phyloP scores from a whole-genome alignment of 164 flowering plant genomes.

The Annona cherimola region DNA sequence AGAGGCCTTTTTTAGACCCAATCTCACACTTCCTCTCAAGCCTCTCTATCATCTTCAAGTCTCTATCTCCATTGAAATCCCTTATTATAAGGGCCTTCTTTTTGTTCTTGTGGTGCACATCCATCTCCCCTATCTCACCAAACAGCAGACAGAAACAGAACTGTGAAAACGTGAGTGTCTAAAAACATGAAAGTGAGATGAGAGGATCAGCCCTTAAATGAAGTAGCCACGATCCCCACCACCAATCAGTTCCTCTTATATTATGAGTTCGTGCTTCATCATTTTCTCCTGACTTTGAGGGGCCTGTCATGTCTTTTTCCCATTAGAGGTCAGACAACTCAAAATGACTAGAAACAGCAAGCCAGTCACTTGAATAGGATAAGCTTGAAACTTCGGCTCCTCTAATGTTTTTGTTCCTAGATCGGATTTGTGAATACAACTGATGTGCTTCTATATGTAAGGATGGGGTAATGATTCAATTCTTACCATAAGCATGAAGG shows the following conservation, averaged over 20 bases:
- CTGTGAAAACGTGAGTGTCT: too few species aligned
- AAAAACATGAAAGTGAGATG: not conserved
- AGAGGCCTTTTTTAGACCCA: conserved; percentile 34
- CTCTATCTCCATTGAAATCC: conserved; percentile 43
- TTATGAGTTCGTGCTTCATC: not conserved
- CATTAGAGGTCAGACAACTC: not conserved
- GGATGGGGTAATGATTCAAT: too few species aligned
- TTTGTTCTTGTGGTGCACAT: conserved; percentile 7
- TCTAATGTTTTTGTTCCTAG: conserved; percentile 2
- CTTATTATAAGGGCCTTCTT: conserved; percentile 28
- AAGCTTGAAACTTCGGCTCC: not conserved
- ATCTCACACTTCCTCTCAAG: conserved; percentile 42
- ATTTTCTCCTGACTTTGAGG: conserved; percentile 3
- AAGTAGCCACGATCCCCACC: conserved; percentile 5
- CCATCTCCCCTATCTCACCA: conserved; percentile 15
- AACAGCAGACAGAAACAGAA: not conserved
- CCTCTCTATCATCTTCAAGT: conserved; percentile 39
- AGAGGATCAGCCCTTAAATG: not conserved
- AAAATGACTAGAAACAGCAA: not conserved
- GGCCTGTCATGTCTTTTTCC: not conserved
- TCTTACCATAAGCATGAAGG: too few species aligned
- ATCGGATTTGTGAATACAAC: too few species aligned
- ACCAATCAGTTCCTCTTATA: conserved; percentile 2
- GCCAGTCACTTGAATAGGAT: not conserved
- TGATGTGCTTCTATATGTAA: too few species aligned